Conservation (phyloP, 345 rosid species). For the Murraya koenigii region DNA sequence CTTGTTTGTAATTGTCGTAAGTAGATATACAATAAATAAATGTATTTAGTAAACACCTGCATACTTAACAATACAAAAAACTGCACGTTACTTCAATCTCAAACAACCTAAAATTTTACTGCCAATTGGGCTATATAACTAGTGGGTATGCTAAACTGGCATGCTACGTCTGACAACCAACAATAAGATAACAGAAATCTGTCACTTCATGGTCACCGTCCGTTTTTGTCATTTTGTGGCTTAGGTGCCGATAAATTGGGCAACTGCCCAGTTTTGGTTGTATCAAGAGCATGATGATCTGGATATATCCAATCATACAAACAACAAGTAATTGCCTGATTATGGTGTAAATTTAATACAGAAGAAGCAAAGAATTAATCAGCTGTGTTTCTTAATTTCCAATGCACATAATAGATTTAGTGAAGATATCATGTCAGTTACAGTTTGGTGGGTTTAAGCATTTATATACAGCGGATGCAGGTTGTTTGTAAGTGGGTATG, state of each 20-base stretch:
- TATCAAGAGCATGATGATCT: neutral
- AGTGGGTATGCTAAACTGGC: neutral
- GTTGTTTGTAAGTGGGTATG: conserved; percentile 82
- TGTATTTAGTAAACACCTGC: too few relatives aligned
- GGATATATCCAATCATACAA: neutral
- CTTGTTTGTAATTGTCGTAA: too few relatives aligned
- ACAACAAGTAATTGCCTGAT: neutral
- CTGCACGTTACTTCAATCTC: neutral
- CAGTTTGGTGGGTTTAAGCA: conserved; percentile 79
- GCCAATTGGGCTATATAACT: neutral
- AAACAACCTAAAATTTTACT: neutral
- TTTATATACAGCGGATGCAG: conserved; percentile 80
- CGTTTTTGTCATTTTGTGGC: neutral
- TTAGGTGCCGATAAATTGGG: neutral
- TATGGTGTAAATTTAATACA: neutral
- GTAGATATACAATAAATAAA: too few relatives aligned
- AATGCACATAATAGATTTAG: neutral
- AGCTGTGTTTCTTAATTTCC: too few relatives aligned
- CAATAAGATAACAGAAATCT: neutral
- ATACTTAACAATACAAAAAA: too few relatives aligned
- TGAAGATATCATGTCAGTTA: conserved; percentile 28
- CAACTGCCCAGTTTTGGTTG: neutral
- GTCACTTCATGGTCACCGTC: neutral
- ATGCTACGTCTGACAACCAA: neutral
- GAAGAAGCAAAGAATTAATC: neutral